A percentile compares a stretch with the other conserved stretches of the same genome.
Conservation (phyloP, 2,329 filamentous ascomycete genomes). For the Talaromyces sp. region DNA sequence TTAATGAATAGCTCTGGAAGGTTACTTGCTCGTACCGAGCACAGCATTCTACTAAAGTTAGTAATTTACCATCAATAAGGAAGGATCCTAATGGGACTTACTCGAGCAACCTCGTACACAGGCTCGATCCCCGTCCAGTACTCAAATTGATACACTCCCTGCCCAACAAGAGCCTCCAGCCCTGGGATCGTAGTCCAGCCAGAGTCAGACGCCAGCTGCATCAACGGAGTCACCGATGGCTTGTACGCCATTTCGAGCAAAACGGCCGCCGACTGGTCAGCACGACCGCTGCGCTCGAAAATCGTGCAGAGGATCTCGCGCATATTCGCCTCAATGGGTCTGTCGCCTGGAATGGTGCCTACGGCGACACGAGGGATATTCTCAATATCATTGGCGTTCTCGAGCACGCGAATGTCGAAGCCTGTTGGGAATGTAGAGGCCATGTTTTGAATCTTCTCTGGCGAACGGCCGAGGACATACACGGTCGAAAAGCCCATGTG, state of each 20-base stretch:
- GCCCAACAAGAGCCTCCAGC: constrained; percentile 81
- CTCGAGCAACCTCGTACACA: constrained; percentile 66
- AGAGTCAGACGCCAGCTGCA: constrained; percentile 73
- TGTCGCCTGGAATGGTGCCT: constrained; percentile 86
- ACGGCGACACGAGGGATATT: constrained; percentile 68
- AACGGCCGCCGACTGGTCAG: constrained; percentile 51
- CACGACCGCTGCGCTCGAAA: constrained; percentile 43
- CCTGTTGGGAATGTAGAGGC: constrained; percentile 67
- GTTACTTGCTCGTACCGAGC: constrained; percentile 22
- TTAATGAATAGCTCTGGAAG: background rate
- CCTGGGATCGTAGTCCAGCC: constrained; percentile 84
- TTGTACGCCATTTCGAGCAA: constrained; percentile 97
- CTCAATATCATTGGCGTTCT: constrained; percentile 51
- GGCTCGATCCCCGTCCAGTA: constrained; percentile 81
- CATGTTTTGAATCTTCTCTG: constrained; percentile 64
- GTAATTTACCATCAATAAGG: background rate
- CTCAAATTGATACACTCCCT: constrained; percentile 80
- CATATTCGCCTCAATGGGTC: constrained; percentile 71
- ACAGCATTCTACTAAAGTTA: constrained; percentile 26
- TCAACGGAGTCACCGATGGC: constrained; percentile 75
- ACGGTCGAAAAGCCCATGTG: constrained; percentile 80
- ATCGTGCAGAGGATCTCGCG: constrained; percentile 60
- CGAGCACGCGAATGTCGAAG: constrained; percentile 68
- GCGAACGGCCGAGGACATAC: constrained; percentile 78
- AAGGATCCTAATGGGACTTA: constrained; percentile 32